phyloP scores from a whole-genome alignment of 108 stramenopile species.

The Mediolabrus comicus region DNA sequence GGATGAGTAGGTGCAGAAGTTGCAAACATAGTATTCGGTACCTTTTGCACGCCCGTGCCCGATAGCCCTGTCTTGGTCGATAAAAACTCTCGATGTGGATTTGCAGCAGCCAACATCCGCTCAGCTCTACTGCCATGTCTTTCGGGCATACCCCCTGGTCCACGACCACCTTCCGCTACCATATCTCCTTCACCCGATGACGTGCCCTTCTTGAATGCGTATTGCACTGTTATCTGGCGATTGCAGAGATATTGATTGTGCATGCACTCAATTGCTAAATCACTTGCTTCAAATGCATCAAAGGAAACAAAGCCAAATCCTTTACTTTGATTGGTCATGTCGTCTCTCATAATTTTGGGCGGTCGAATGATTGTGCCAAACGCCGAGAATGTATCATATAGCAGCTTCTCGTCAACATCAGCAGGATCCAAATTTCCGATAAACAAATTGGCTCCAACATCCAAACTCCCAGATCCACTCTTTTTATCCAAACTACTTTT shows the following conservation, averaged over 20 bases:
- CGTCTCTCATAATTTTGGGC: conserved; percentile 90
- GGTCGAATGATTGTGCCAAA: conserved; percentile 94
- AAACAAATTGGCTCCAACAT: conserved; percentile 98
- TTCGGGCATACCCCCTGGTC: conserved; percentile 72
- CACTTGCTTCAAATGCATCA: conserved; percentile 93
- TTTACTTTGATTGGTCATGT: conserved; percentile 80
- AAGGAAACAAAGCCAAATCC: conserved; percentile 96
- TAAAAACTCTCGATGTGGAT: conserved; percentile 51
- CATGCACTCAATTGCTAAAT: conserved; percentile 99
- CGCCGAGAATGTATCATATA: conserved; percentile 97
- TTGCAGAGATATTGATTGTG: conserved; percentile 96
- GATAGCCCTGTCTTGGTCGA: conserved; percentile 38
- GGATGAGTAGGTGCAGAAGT: conserved; percentile 27
- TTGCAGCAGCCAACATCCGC: conserved; percentile 92
- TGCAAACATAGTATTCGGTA: conserved; percentile 48
- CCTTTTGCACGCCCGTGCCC: conserved; percentile 33
- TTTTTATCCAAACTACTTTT: conserved; percentile 90
- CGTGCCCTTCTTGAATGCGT: conserved; percentile 95
- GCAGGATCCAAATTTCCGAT: conserved; percentile 94
- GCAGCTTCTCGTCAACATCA: conserved; percentile 96
- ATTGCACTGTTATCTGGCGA: conserved; percentile 94
- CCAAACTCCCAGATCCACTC: conserved; percentile 52
- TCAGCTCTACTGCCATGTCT: conserved; percentile 97
- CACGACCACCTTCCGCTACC: conserved; percentile 46
- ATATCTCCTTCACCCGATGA: conserved; percentile 35